Conservation (phyloP, 192 early-diverging fungal species). For the Coemansia sp. region DNA sequence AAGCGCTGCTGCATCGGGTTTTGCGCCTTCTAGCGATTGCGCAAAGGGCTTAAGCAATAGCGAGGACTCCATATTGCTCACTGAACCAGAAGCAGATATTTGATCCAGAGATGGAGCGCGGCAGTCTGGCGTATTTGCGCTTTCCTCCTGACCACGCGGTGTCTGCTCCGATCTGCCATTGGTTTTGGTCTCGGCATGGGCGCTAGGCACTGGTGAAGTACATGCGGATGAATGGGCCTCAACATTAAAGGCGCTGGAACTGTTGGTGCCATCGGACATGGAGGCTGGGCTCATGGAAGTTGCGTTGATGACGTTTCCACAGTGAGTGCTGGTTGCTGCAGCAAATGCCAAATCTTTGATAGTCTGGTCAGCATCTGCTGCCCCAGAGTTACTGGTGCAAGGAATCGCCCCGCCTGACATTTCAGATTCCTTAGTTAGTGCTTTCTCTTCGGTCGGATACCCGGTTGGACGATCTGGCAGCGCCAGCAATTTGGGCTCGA, state of each 20-base stretch:
- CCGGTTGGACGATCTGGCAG: not conserved
- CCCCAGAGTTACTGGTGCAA: not conserved
- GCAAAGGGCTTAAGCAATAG: constrained; percentile 45
- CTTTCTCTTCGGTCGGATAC: not conserved
- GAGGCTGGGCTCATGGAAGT: not conserved
- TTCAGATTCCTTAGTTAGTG: not conserved
- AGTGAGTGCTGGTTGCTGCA: too few species aligned
- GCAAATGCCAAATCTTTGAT: not conserved
- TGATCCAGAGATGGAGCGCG: too few species aligned
- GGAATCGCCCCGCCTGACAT: constrained; percentile 8
- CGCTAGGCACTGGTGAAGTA: too few species aligned
- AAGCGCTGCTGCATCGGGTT: constrained; percentile 3
- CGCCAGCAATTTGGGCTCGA: too few species aligned
- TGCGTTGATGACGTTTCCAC: not conserved
- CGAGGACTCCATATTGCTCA: constrained; percentile 16
- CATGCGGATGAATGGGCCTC: not conserved
- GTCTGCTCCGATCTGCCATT: too few species aligned
- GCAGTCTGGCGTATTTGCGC: too few species aligned
- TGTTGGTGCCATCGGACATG: not conserved
- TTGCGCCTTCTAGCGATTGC: not conserved
- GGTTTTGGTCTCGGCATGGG: too few species aligned
- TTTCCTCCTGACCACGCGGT: not conserved
- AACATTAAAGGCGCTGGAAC: not conserved
- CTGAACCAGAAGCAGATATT: not conserved
- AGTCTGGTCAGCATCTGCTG: not conserved